Conservation (phyloP, 1,139 yeast genomes). For the Pneumocystis wakefieldiae region DNA sequence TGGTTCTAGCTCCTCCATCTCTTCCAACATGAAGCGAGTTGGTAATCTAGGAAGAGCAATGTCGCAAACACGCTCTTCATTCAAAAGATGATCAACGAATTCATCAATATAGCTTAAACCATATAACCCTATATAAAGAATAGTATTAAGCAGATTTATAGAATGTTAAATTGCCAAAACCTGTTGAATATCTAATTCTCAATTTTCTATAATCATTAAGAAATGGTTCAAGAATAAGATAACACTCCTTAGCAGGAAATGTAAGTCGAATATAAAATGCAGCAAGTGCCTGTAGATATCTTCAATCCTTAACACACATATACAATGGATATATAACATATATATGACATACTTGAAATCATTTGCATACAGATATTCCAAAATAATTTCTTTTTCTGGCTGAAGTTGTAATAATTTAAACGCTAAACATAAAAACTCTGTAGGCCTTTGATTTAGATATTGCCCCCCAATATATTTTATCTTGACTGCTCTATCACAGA, state of each 20-base stretch:
- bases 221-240: slow-evolving; percentile 37
- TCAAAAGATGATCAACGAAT: slow-evolving; percentile 40
- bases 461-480: slow-evolving; percentile 34
- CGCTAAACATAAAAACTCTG: slow-evolving; percentile 50
- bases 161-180: not conserved
- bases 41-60: slow-evolving; percentile 48
- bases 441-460: slow-evolving; percentile 38
- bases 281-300: slow-evolving; percentile 41
- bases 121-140: slow-evolving; percentile 21
- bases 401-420: slow-evolving; percentile 49
- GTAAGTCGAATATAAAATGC: slow-evolving; percentile 45
- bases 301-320: not conserved
- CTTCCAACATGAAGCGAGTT: slow-evolving; percentile 28
- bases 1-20: slow-evolving; percentile 27
- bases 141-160: slow-evolving; percentile 9
- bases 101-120: slow-evolving; percentile 39
- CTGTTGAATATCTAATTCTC: slow-evolving; percentile 20
- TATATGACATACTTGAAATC: slow-evolving; percentile 38
- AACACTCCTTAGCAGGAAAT: slow-evolving; percentile 33
- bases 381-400: slow-evolving; percentile 40
- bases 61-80: slow-evolving; percentile 39
- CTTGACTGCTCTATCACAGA: slow-evolving; percentile 33
- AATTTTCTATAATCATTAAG: slow-evolving; percentile 43
- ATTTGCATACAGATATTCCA: slow-evolving; percentile 37
- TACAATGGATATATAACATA: no score